Conservation (phyloP, 306 rosid genomes). For the Pueraria montana region DNA sequence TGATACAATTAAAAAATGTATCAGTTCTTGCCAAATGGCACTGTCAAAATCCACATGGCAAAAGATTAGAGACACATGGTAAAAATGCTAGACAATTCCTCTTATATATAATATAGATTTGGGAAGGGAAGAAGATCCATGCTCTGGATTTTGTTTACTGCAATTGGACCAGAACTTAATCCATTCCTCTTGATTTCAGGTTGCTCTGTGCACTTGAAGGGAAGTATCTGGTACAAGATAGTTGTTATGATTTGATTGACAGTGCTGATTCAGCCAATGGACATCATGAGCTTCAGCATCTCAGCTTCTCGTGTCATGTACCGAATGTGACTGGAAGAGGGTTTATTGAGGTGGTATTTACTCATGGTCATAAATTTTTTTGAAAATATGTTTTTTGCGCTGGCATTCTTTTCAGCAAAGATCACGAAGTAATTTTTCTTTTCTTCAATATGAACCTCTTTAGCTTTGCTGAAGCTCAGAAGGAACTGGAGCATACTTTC, state of each 20-base stretch:
- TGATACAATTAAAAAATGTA: background rate
- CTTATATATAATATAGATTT: background rate
- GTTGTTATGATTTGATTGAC: constrained; percentile 65
- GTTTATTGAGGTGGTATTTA: constrained; percentile 75
- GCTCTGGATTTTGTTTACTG: constrained; percentile 38
- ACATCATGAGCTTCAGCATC: constrained; percentile 56
- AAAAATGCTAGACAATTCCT: background rate
- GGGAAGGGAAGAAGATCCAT: background rate
- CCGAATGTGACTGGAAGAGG: constrained; percentile 83
- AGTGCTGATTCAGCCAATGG: constrained; percentile 47
- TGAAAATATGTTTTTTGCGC: background rate
- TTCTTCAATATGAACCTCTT: constrained; percentile 10
- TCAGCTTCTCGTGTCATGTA: constrained; percentile 72
- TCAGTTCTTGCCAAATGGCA: background rate
- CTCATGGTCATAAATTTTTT: background rate
- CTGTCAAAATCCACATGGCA: background rate
- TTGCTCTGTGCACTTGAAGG: constrained; percentile 91
- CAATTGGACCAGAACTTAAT: constrained; percentile 31
- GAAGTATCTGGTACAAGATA: constrained; percentile 72
- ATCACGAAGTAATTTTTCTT: constrained; percentile 11
- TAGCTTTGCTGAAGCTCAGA: constrained; percentile 13
- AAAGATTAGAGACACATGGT: background rate
- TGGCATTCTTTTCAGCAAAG: constrained; percentile 18
- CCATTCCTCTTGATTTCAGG: constrained; percentile 64
- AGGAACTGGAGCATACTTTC: constrained; percentile 28